A percentile compares a stretch with the other conserved stretches of the same genome.
phyloP scores from a whole-genome alignment of 2,329 filamentous ascomycete species.

The Penicillium sp. region DNA sequence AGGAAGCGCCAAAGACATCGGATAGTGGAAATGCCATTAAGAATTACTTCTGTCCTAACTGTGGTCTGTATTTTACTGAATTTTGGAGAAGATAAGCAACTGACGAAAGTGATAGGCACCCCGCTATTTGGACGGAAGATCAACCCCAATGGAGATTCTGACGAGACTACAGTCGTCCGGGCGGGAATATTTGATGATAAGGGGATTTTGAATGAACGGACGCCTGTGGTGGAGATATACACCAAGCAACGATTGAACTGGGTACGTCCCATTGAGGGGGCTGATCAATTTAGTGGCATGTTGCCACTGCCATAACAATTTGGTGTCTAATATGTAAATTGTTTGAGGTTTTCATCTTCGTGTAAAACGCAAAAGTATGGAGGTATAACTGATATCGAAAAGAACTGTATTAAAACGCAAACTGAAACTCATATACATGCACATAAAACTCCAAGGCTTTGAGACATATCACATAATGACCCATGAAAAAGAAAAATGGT shows the following conservation, averaged over 20 bases:
- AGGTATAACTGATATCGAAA: background rate
- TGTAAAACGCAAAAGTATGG: background rate
- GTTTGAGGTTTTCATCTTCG: background rate
- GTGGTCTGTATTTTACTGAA: slow-evolving; percentile 29
- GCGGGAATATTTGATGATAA: slow-evolving; percentile 40
- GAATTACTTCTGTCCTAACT: slow-evolving; percentile 41
- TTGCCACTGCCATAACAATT: background rate
- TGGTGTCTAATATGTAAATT: background rate
- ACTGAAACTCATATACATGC: slow-evolving; percentile 23
- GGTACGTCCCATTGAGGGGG: slow-evolving; percentile 27
- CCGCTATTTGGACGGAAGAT: slow-evolving; percentile 30
- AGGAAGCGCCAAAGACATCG: slow-evolving; percentile 36
- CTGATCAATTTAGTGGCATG: slow-evolving; percentile 30
- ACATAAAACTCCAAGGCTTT: slow-evolving; percentile 23
- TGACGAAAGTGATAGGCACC: slow-evolving; percentile 24
- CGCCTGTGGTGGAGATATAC: slow-evolving; percentile 36
- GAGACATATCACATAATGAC: slow-evolving; percentile 29
- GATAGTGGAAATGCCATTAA: slow-evolving; percentile 40
- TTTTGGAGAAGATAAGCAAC: background rate
- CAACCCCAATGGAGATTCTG: slow-evolving; percentile 20
- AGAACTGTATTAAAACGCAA: slow-evolving; percentile 8
- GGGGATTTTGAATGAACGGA: slow-evolving; percentile 27
- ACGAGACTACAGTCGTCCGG: slow-evolving; percentile 32
- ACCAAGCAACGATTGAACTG: slow-evolving; percentile 26
- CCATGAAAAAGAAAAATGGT: slow-evolving; percentile 12